Evolutionary conservation across 257 asterid species (phyloP), one percentile per base, ranked within the genome.

Genomic region (Sherardia arvensis): DNA sequence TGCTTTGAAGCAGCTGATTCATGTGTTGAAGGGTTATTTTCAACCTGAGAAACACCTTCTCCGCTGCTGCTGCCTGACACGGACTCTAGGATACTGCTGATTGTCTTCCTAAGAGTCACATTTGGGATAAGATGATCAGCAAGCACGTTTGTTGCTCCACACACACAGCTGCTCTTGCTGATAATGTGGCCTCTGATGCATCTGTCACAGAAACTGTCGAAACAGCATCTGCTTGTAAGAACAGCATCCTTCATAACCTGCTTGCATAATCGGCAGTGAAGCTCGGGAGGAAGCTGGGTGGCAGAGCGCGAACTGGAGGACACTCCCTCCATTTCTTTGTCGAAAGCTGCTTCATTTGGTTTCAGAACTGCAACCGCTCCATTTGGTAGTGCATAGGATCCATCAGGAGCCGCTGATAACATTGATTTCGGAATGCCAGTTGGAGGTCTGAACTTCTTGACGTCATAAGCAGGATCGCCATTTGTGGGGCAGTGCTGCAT

Each of bases 311-410:
- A 74, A 3, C 82, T 74, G 15, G 97, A 84, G 53, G 99, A 96
- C 85, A 93, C 71, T 62, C 99, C 96, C 66, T 87, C 97, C 22
- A 48, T 48, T 18, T 1, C 97, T 73, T 68, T 89, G 68, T 87
- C 99, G 73, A 92, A 92, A 54, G 95, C 96, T 79, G 94, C 95
- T 95, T 87, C 97, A 59, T 90, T 93, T 69, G 99, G 97, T 84
- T 78, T 85, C 78, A 90, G 66, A 61, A 83, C 91, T 27, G 91
- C 99, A 66, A 61, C 77, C 27, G 85, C 95, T 64, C 99, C 99
- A 73, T 90, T 84, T 22, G 97, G 95, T 65, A 90, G 78, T 53
- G 91, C 87, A 58, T 90, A 93, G 7, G 97, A 87, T 66, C 99
- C 99, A 83, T 90, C 96, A 49, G 92, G 86, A 53, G 88, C 79